A percentile compares a stretch with the other conserved stretches of the same genome.
Conservation (phyloP, 345 rosid species). For the Eucalyptus albens region DNA sequence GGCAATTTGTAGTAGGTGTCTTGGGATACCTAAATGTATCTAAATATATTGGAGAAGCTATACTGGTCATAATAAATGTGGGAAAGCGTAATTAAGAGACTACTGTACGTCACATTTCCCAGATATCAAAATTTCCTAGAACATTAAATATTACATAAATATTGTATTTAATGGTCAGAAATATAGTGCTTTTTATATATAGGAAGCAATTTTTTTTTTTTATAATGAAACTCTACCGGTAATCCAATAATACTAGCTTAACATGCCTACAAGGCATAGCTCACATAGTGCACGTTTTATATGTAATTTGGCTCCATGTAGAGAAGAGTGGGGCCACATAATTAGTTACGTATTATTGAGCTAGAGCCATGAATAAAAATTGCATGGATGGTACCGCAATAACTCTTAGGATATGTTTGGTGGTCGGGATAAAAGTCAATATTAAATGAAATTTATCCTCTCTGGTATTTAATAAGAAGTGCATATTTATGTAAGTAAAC, state of each 20-base stretch:
- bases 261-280: background rate
- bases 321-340: background rate
- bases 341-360: background rate
- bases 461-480: accelerated
- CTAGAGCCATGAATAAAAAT: accelerated
- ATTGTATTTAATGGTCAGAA: background rate
- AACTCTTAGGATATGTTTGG: background rate
- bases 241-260: background rate
- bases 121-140: background rate
- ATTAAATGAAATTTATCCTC: background rate
- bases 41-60: background rate
- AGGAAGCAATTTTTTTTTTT: too few relatives aligned
- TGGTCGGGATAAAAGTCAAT: background rate
- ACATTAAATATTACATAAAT: background rate
- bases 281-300: background rate
- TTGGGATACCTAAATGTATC: background rate
- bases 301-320: background rate
- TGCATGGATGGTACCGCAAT: background rate
- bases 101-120: background rate
- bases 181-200: too few relatives aligned
- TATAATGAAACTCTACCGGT: background rate
- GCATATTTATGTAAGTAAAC: too few relatives aligned
- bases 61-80: background rate
- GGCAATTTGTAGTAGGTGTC: background rate
- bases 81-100: background rate